Evolutionary conservation across 805 yeast species (phyloP), one percentile per base, ranked within the genome.

Genomic region (Candida succiphila): DNA sequence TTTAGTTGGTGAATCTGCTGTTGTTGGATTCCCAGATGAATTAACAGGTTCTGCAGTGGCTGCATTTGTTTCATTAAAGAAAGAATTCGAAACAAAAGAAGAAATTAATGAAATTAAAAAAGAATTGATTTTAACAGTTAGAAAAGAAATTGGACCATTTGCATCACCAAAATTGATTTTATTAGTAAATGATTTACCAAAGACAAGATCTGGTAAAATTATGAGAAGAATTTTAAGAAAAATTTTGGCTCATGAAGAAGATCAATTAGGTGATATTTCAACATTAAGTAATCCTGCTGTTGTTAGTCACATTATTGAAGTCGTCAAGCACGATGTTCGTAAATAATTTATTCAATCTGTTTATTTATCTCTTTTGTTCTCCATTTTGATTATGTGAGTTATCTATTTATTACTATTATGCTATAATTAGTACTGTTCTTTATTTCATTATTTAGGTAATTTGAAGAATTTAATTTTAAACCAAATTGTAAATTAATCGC

Each of bases 11-110:
- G 94, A 82, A 58, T 67, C 79, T 48, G 94, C 94, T 6, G 94
- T 82, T 35, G 87, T 83, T 44, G 94, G 94, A 34, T 75, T 76
- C 58, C 72, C 73, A 39, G 89, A 83, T 55, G 89, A 82, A 48
- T 65, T 83, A 56, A 83, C 94, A 22, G 94, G 94, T 35, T 85
- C 82, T 57, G 87, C 92, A 4, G 88, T 83, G 36, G 79, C 82
- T 35, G 88, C 94, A 1, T 83, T 73, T 54, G 92, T 81, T 32
- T 72, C 87, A 5, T 67, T 83, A 51, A 81, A 82, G 58, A 72
- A 69, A 41, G 69, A 58, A 31, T 51, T 44, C 33, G 80, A 82
- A 59, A 72, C 69, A 41, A 43, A 53, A 30, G 72, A 62, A 25
- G 80, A 75, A 45, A 54, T 70, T 21, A 57, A 56, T 28, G 71